phyloP scores from a whole-genome alignment of 1,284 basidiomycete genomes.

The Ustilago crameri region DNA sequence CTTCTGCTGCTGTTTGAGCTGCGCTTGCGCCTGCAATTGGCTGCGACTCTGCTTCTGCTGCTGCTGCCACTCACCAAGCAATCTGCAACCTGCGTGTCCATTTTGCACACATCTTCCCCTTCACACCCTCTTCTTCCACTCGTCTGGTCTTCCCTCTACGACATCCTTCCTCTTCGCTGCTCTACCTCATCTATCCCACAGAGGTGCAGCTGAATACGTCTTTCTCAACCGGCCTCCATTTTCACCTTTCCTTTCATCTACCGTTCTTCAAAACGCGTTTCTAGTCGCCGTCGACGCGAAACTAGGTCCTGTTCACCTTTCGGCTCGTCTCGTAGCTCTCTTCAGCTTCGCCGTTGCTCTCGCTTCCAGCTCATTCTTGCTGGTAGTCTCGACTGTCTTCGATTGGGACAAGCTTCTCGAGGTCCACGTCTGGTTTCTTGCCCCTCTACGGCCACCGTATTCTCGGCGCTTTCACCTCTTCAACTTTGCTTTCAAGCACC shows the following conservation, averaged over 20 bases:
- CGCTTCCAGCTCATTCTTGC: background rate
- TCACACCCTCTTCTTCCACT: constrained; percentile 1
- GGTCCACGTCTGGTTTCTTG: no score
- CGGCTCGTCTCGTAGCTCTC: background rate
- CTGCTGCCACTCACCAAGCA: constrained; percentile 26
- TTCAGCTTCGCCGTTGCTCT: background rate
- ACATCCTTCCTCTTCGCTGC: constrained; percentile 5
- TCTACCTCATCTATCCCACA: constrained; percentile 5
- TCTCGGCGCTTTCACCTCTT: no score
- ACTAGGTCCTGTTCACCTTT: constrained; percentile 8
- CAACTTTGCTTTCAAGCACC: background rate
- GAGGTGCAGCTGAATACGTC: constrained; percentile 23
- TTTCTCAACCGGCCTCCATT: constrained; percentile 9
- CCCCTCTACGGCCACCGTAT: no score
- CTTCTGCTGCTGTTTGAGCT: constrained; percentile 8
- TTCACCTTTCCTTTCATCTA: background rate
- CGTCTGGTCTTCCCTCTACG: constrained; percentile 10
- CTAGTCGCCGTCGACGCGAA: constrained; percentile 19
- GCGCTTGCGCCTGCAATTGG: constrained; percentile 15
- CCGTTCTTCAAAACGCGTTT: background rate
- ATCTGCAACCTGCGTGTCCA: constrained; percentile 47
- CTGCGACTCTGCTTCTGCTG: constrained; percentile 5
- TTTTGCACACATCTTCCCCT: constrained; percentile 12
- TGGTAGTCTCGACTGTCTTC: background rate
- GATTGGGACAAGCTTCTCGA: background rate